Base-by-base conservation (phyloP, 768 basidiomycete genomes). In the Pleurotus platypus region DNA sequence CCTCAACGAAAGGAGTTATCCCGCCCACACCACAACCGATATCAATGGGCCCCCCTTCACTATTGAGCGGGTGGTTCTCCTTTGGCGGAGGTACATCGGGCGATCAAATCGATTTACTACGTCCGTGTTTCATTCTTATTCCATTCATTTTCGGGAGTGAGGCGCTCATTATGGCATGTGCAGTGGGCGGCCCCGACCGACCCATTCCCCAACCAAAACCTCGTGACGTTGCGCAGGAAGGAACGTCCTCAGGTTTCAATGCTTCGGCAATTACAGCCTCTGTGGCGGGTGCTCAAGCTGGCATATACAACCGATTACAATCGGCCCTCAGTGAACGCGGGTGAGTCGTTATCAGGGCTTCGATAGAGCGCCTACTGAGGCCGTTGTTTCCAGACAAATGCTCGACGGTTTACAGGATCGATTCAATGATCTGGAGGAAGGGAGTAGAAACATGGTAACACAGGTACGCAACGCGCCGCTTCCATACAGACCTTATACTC, bases 171-270 rank as follows among this genome's bases (percentile, higher is more conserved):
- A 16, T 49, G 20, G 5, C 38, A 13, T 22, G 42, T 58, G 5
- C 40, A 89, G 88, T 90, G 55, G 88, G 82, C 8, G 87, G 87
- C 1, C 83, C 85, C 1, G 75, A 87, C 61, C 72, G 87, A 57
- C 86, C 85, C 5, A 67, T 80, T 18, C 82, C 77, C 30, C 68
- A 39, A 12, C 38, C 51, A 7, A 40, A 54, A 15, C 15, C 51
- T n/a, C 51, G 51, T 42, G 38, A 54, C 22, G 51, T 15, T 4
- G 15, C 16, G 6, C 46, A 56, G 49, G 50, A 57, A 57, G 47
- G 54, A 49, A 20, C 48, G 20, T 43, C 38, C 35, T 16, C 53
- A 18, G 56, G 49, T 20, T 30, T 45, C 24, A 30, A 56, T 40
- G 16, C 64, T 5, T 61, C 70, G 49, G 60, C 58, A 18, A 49